These are phyloP conservation scores for Triangularia setosa DNA, from an alignment of 2,329 filamentous ascomycete genomes.

Conservation along the genomic window DNA sequence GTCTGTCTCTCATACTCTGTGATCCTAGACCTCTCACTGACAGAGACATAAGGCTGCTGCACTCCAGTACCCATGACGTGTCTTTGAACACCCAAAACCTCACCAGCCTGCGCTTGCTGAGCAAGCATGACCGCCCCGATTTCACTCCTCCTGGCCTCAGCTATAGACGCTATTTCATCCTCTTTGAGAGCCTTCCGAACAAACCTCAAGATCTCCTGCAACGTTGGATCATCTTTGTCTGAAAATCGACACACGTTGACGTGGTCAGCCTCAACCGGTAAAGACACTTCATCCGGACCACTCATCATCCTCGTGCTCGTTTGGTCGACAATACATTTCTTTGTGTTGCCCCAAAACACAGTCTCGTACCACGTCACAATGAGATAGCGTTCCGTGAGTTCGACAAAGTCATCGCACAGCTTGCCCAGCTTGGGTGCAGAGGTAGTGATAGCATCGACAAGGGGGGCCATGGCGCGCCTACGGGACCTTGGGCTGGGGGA, in stretches of 20 bases:
- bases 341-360: background rate
- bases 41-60: background rate
- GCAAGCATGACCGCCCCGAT: background rate
- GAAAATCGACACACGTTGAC: slow-evolving; percentile 1
- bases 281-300: background rate
- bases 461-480: background rate
- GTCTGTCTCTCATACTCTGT: background rate
- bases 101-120: background rate
- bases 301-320: background rate
- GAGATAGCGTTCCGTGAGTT: background rate
- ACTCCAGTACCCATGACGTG: background rate
- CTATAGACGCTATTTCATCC: background rate
- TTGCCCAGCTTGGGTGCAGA: background rate
- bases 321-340: background rate
- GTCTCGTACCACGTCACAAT: slow-evolving; percentile 10
- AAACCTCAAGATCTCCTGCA: background rate
- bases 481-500: too few species aligned
- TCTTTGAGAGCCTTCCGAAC: background rate
- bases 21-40: background rate
- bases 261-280: slow-evolving; percentile 1
- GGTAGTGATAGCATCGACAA: slow-evolving; percentile 2
- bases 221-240: background rate
- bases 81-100: background rate
- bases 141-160: background rate
- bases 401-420: slow-evolving; percentile 9